These are phyloP conservation scores for Aspergillus sp. DNA, from an alignment of 2,329 filamentous ascomycete genomes.

Conservation along the genomic window DNA sequence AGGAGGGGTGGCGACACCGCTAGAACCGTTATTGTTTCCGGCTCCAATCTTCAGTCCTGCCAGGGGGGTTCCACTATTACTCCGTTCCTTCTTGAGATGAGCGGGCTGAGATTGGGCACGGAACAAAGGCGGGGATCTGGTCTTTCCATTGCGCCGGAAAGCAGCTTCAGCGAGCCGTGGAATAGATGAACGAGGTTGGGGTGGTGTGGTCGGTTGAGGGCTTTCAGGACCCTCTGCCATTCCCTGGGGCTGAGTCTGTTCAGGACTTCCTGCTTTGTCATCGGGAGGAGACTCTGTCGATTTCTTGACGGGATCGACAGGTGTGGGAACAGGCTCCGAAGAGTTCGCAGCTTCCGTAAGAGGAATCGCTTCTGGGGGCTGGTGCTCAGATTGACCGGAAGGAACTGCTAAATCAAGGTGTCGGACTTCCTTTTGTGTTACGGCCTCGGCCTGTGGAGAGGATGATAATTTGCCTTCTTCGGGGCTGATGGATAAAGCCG, in stretches of 20 bases:
- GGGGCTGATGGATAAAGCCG: slow-evolving; percentile 12
- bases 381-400: slow-evolving; percentile 19
- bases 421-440: slow-evolving; percentile 50
- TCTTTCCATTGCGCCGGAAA: slow-evolving; percentile 31
- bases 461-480: slow-evolving; percentile 11
- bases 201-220: slow-evolving; percentile 16
- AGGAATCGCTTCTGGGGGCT: slow-evolving; percentile 5
- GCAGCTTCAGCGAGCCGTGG: slow-evolving; percentile 34
- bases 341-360: slow-evolving; percentile 4
- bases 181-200: slow-evolving; percentile 32
- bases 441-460: slow-evolving; percentile 18
- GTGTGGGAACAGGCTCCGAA: slow-evolving; percentile 4
- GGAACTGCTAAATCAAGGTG: slow-evolving; percentile 58
- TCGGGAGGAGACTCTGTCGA: slow-evolving; percentile 5
- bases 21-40: slow-evolving; percentile 15
- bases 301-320: slow-evolving; percentile 5
- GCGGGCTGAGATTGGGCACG: slow-evolving; percentile 50
- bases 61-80: slow-evolving; percentile 12
- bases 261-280: slow-evolving; percentile 6
- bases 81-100: slow-evolving; percentile 28
- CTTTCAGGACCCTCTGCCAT: slow-evolving; percentile 5
- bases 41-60: slow-evolving; percentile 18
- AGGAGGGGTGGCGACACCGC: slow-evolving; percentile 17
- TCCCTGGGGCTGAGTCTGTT: slow-evolving; percentile 7
- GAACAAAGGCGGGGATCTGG: slow-evolving; percentile 43